Percentiles rank a stretch among this genome's conserved stretches.
phyloP scores from a whole-genome alignment of 2,329 filamentous ascomycete genomes.

The Cladosporium sphaerospermum region DNA sequence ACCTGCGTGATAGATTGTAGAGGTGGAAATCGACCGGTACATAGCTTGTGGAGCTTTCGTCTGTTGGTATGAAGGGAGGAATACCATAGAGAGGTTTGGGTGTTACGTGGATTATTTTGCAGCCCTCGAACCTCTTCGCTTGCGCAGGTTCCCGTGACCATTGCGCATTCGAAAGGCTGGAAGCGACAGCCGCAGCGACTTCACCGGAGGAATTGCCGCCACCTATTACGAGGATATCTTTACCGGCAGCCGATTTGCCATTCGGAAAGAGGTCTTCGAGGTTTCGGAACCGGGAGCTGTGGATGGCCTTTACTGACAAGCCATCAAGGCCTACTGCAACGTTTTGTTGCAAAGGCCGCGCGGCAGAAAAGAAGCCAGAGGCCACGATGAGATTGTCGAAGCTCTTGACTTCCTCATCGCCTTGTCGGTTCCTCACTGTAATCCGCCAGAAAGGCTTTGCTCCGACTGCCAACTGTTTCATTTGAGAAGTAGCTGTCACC shows the following conservation, averaged over 20 bases:
- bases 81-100: slow-evolving; percentile 68
- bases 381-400: slow-evolving; percentile 70
- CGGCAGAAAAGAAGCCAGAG: slow-evolving; percentile 69
- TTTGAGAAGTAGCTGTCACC: slow-evolving; percentile 15
- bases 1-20: slow-evolving; percentile 62
- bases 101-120: slow-evolving; percentile 61
- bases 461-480: neutral
- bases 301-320: slow-evolving; percentile 46
- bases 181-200: slow-evolving; percentile 64
- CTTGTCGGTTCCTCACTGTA: slow-evolving; percentile 13
- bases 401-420: slow-evolving; percentile 15
- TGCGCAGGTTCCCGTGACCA: slow-evolving; percentile 42
- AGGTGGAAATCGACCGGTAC: slow-evolving; percentile 66
- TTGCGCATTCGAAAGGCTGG: slow-evolving; percentile 59
- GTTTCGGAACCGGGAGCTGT: slow-evolving; percentile 62
- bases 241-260: slow-evolving; percentile 28
- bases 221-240: slow-evolving; percentile 67
- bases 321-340: slow-evolving; percentile 21
- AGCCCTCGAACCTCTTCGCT: slow-evolving; percentile 31
- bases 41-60: slow-evolving; percentile 45
- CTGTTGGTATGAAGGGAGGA: slow-evolving; percentile 45
- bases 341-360: slow-evolving; percentile 49
- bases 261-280: slow-evolving; percentile 34
- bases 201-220: slow-evolving; percentile 81
- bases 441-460: slow-evolving; percentile 19